Evolutionary conservation across 768 basidiomycete genomes (phyloP).

Genomic region (Macrolepiota albuminosa): DNA sequence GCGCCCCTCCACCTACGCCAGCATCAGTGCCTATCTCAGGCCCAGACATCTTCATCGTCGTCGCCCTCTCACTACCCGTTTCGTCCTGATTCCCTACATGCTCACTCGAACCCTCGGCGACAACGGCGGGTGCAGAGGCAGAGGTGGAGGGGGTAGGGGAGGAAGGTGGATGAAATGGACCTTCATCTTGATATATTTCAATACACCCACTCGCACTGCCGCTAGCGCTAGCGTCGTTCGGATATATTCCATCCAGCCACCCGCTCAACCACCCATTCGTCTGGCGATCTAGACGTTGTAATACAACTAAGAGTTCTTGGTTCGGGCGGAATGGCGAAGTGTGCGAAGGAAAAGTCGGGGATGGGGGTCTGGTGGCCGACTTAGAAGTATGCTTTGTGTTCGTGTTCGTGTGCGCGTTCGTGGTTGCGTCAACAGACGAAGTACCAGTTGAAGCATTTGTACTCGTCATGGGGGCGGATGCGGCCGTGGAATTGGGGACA

Average conservation of each 20-base stretch:
- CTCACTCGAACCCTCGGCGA: background rate
- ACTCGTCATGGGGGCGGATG: background rate
- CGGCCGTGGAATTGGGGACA: background rate
- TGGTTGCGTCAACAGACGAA: background rate
- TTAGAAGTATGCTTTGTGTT: background rate
- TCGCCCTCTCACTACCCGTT: conserved; percentile 9
- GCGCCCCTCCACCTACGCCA: background rate
- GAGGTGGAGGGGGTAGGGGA: background rate
- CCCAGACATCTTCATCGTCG: background rate
- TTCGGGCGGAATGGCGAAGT: background rate
- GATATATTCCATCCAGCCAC: too few species aligned
- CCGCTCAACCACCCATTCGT: too few species aligned
- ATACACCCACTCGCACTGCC: background rate
- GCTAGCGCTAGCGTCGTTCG: background rate
- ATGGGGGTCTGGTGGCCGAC: background rate
- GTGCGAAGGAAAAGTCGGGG: background rate
- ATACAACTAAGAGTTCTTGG: too few species aligned
- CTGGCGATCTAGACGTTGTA: too few species aligned
- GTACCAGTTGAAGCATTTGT: background rate
- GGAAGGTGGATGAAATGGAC: background rate
- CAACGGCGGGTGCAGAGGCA: background rate
- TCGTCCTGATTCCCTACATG: too few species aligned
- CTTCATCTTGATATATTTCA: too few species aligned
- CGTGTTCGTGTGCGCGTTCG: background rate
- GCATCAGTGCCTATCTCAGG: too few species aligned